Base-by-base conservation (phyloP, 768 basidiomycete genomes). In the Amanita inopinata region DNA sequence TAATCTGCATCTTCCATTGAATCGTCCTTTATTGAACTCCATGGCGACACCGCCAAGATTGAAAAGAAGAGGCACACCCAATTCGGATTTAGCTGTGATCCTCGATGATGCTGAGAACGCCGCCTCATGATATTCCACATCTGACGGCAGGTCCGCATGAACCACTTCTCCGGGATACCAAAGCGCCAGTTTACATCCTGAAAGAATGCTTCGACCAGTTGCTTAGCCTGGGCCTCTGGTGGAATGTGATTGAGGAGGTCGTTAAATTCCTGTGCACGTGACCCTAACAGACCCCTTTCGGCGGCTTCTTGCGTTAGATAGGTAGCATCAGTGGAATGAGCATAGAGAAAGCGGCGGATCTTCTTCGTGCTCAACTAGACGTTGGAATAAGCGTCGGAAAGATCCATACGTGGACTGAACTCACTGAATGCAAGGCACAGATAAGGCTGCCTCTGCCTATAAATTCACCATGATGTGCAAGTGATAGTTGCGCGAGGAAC, bases 31-130 rank as follows among this genome's bases (percentile, higher is more conserved):
- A 47, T 17, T 24, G 23, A 24, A 43, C 14, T 17, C 17, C 24
- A 50, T 4, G 69, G 68, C 5, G 67, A 60, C 30, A 63, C 61
- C 8, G 72, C 70, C 32, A 74, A 56, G 25, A 73, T 60, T 11
- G 71, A 61, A 47, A 71, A 75, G n/a, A 75, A 46, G 1, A 77
- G 63, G 14, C 60, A 63, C 11, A 76, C 53, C 71, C 71, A 76
- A 51, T 73, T 64, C 12, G 68, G 60, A 48, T 74, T 75, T 51
- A 73, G 59, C 37, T 66, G 62, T 15, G 63, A 53, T 45, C 55
- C 57, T 18, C 50, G 53, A n/a, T 49, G 49, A 40, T 49, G 50
- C 17, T 54, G 10, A 9, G 40, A 22, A 6, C 30, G 51, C 36
- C 61, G 56, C 28, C 63, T 60, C 15, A 74, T 42, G 24, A 59